These are phyloP conservation scores for Salix udensis DNA, from an alignment of 345 rosid genomes.

Conservation along the genomic window DNA sequence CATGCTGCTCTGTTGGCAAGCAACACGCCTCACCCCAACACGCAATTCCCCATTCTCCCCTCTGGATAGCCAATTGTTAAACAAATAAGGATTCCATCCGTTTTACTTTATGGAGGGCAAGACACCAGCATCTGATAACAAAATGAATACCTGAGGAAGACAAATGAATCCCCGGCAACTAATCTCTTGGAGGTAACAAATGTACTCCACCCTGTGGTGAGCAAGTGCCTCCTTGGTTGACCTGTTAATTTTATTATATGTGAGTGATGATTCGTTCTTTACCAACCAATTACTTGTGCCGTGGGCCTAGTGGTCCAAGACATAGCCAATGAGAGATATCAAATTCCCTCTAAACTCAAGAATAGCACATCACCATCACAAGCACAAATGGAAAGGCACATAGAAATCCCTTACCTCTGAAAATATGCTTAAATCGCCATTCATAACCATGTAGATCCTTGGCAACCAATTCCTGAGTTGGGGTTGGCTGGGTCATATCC, in stretches of 20 bases:
- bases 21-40: slow-evolving; percentile 77
- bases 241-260: slow-evolving; percentile 35
- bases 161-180: slow-evolving; percentile 86
- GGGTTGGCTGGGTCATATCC: slow-evolving; percentile 88
- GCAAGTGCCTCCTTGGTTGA: slow-evolving; percentile 90
- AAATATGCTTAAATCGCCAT: slow-evolving; percentile 96
- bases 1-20: slow-evolving; percentile 66
- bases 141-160: slow-evolving; percentile 65
- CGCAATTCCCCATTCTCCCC: slow-evolving; percentile 69
- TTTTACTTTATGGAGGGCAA: background rate
- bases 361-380: background rate
- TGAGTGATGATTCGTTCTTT: background rate
- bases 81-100: background rate
- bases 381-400: background rate
- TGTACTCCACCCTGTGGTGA: slow-evolving; percentile 97
- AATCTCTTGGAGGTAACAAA: slow-evolving; percentile 89
- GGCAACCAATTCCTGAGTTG: slow-evolving; percentile 87
- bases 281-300: background rate
- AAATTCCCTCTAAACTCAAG: background rate
- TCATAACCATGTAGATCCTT: slow-evolving; percentile 88
- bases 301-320: background rate
- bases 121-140: background rate
- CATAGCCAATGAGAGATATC: background rate
- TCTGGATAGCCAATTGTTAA: slow-evolving; percentile 29
- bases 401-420: slow-evolving; percentile 54